Conservation (phyloP, 2,329 filamentous ascomycete genomes). For the Verticillium longisporum region DNA sequence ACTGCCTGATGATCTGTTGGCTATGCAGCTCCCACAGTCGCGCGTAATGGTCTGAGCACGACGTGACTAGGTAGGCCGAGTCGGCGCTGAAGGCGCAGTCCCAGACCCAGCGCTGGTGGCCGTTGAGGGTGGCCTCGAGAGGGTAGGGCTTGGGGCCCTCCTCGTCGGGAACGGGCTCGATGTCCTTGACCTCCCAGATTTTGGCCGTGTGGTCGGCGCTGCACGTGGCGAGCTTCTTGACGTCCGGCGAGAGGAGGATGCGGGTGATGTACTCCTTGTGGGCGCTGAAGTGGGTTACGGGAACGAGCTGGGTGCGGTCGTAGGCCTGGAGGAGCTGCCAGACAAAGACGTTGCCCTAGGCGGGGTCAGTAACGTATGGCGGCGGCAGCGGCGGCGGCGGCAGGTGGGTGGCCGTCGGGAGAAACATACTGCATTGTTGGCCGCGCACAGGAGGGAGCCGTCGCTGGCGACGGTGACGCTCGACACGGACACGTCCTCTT, state of each 20-base stretch:
- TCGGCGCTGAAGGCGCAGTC: constrained; percentile 94
- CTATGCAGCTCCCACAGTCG: constrained; percentile 82
- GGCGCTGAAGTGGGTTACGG: constrained; percentile 81
- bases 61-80: constrained; percentile 86
- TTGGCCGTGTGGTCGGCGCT: constrained; percentile 90
- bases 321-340: constrained; percentile 85
- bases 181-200: constrained; percentile 85
- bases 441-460: constrained; percentile 85
- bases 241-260: constrained; percentile 84
- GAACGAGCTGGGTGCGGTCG: constrained; percentile 77
- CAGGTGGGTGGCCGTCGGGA: neutral
- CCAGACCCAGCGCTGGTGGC: constrained; percentile 96
- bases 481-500: constrained; percentile 88
- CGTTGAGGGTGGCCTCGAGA: constrained; percentile 79
- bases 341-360: constrained; percentile 89
- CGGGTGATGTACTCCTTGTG: constrained; percentile 92
- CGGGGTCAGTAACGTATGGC: neutral
- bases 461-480: constrained; percentile 96
- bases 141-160: constrained; percentile 57
- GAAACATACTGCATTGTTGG: constrained; percentile 71
- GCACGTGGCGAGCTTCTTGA: constrained; percentile 90
- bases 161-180: constrained; percentile 36
- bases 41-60: constrained; percentile 90
- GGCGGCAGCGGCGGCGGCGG: neutral
- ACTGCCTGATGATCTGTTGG: constrained; percentile 87